Conservation (phyloP, 2,329 filamentous ascomycete species). For the Talaromyces piceae region DNA sequence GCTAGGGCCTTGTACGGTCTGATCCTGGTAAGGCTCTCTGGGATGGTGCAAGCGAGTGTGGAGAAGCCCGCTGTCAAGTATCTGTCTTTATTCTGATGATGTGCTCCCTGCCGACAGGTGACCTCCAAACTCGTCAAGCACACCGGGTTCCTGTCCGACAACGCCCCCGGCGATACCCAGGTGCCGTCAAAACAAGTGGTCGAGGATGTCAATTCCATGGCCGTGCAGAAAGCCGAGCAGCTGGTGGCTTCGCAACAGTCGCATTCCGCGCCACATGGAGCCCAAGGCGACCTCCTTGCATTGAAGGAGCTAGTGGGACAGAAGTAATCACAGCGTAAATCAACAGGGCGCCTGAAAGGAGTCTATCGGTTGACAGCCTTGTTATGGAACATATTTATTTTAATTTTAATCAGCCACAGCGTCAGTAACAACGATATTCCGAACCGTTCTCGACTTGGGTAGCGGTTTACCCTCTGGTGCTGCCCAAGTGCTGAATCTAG, state of each 20-base stretch:
- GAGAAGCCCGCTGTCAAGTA: too few species aligned
- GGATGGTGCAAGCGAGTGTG: too few species aligned
- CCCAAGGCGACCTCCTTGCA: slow-evolving; percentile 34
- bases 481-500: neutral
- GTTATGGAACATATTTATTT: neutral
- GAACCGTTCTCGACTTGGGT: neutral
- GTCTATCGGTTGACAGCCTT: neutral
- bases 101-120: slow-evolving; percentile 14
- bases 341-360: neutral
- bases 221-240: slow-evolving; percentile 27
- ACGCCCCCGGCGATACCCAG: slow-evolving; percentile 10
- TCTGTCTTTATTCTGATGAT: neutral
- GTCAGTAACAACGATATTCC: neutral
- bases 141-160: slow-evolving; percentile 10
- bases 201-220: slow-evolving; percentile 28
- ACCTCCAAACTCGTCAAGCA: slow-evolving; percentile 21
- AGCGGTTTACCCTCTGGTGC: neutral
- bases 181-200: slow-evolving; percentile 19
- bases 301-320: slow-evolving; percentile 34
- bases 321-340: too few species aligned
- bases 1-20: slow-evolving; percentile 87
- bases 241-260: slow-evolving; percentile 25
- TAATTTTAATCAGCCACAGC: neutral
- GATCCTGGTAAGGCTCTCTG: slow-evolving; percentile 57
- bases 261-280: neutral